Evolutionary conservation across 148 eudicot genomes (phyloP), one percentile per base, ranked within the genome.

Genomic region (Agrostemma githago): DNA sequence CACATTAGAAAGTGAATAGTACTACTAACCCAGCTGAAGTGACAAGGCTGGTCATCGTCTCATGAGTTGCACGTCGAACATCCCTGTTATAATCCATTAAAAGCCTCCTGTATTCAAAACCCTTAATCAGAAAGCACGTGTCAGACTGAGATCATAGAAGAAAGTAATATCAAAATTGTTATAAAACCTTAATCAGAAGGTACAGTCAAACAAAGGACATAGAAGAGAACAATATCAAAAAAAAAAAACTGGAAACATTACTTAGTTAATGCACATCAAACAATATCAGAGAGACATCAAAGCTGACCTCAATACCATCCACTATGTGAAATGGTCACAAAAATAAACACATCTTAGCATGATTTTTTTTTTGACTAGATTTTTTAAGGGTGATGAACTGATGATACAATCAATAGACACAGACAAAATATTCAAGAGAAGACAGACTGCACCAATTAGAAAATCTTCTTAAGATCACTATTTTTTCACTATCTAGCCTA

Each of bases 41-140:
- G 68, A 89, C 96, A 77, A 94, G 86, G 79, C 77, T 84, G 72
- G 89, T 78, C 98, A 94, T 89, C 56, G 97, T 89, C 40, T 89
- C 97, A 74, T 92, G 90, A 72, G 98, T 89, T 63, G 96, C 96
- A 79, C 92, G 90, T 14, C 98, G 91, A 78, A 94, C 97, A 62
- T 94, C 98, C 78, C 97, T 83, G 51, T 85, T 94, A 80, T 94
- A 94, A 80, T 94, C 98, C 84, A 91, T 84, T 79, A 94, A 79
- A 79, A 94, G 88, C 86, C 88, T 94, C 84, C 83, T 92, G 82
- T 94, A 94, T 79, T 94, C 98, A 83, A 94, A 94, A 77, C 88
- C 92, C 98, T 92, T 60, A 73, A 71, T 69, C 63, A 38, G 39
- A 76, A 77, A 21, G 75, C 72, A 57, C 21, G 51, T 8, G 54